Conservation (phyloP, 108 stramenopile genomes). For the Pelagomonas calceolata region DNA sequence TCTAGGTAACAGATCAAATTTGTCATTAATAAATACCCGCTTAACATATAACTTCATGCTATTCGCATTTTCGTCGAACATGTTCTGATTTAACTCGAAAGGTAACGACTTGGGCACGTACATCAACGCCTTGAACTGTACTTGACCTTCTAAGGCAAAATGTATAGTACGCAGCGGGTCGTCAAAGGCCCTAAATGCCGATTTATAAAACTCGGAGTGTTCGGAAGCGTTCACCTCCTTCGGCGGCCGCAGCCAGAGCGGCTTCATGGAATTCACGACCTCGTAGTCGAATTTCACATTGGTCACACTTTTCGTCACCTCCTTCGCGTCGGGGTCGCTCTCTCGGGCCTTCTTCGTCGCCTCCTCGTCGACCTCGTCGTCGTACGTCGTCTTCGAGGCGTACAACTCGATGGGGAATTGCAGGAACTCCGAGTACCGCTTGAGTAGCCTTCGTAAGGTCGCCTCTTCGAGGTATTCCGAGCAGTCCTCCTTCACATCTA, state of each 20-base stretch:
- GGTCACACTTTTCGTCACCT: slow-evolving; percentile 79
- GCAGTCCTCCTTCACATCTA: slow-evolving; percentile 76
- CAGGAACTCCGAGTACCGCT: slow-evolving; percentile 87
- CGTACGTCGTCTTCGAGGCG: slow-evolving; percentile 87
- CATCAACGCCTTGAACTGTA: slow-evolving; percentile 86
- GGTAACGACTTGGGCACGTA: slow-evolving; percentile 90
- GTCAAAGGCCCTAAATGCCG: slow-evolving; percentile 79
- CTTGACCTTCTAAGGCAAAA: slow-evolving; percentile 91
- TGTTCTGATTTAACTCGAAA: slow-evolving; percentile 82
- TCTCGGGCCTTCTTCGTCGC: slow-evolving; percentile 43
- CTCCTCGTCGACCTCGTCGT: slow-evolving; percentile 83
- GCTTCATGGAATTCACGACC: slow-evolving; percentile 84
- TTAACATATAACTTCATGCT: slow-evolving; percentile 89
- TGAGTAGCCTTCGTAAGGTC: slow-evolving; percentile 62
- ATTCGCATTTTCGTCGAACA: slow-evolving; percentile 88
- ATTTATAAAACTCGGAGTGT: slow-evolving; percentile 90
- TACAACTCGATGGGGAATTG: slow-evolving; percentile 88
- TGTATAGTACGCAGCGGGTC: slow-evolving; percentile 80
- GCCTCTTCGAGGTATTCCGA: slow-evolving; percentile 59
- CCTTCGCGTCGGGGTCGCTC: not conserved
- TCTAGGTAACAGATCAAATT: slow-evolving; percentile 90
- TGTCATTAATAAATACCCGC: slow-evolving; percentile 98
- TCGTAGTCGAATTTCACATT: slow-evolving; percentile 71
- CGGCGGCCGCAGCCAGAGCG: slow-evolving; percentile 88
- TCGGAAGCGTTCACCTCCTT: slow-evolving; percentile 76